Percentiles rank a stretch among this genome's conserved stretches.
phyloP scores from a whole-genome alignment of 225 moss, liverwort and hornwort genomes.

The Bryoerythrophyllum caledonicum region DNA sequence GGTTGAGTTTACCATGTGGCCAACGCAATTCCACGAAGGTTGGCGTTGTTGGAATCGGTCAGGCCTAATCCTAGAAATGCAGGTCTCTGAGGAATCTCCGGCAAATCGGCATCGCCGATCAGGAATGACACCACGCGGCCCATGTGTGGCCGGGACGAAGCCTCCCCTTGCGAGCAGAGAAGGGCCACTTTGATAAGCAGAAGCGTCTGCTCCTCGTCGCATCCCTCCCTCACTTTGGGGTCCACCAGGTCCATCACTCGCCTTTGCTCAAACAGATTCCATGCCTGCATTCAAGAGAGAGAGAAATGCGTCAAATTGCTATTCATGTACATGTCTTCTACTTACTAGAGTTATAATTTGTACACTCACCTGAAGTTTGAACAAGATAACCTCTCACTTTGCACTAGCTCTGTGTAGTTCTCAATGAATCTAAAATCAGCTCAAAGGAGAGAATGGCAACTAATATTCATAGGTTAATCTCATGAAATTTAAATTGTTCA shows the following conservation, averaged over 20 bases:
- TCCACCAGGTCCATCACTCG: constrained; percentile 42
- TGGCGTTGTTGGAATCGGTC: constrained; percentile 11
- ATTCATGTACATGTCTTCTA: background rate
- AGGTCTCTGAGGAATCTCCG: constrained; percentile 32
- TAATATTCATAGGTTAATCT: too few species aligned
- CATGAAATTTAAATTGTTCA: too few species aligned
- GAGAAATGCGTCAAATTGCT: background rate
- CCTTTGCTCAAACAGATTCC: constrained; percentile 37
- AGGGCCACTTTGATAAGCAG: constrained; percentile 48
- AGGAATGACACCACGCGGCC: constrained; percentile 44
- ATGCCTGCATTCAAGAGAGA: constrained; percentile 35
- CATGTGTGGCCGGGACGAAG: constrained; percentile 41
- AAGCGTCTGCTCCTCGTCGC: constrained; percentile 38
- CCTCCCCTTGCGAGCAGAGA: constrained; percentile 54
- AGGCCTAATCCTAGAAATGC: constrained; percentile 46
- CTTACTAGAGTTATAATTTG: background rate
- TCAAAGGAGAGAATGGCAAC: too few species aligned
- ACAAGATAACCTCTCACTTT: too few species aligned
- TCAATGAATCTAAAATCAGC: too few species aligned
- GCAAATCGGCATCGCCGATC: constrained; percentile 35
- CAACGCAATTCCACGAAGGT: background rate
- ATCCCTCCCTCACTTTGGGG: constrained; percentile 33
- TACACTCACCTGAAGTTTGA: too few species aligned
- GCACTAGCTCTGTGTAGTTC: too few species aligned
- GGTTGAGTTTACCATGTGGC: constrained; percentile 22